A percentile compares a stretch with the other conserved stretches of the same genome.
These are phyloP conservation scores for Brassica balearica DNA, from an alignment of 441 rosid species.

Conservation along the genomic window DNA sequence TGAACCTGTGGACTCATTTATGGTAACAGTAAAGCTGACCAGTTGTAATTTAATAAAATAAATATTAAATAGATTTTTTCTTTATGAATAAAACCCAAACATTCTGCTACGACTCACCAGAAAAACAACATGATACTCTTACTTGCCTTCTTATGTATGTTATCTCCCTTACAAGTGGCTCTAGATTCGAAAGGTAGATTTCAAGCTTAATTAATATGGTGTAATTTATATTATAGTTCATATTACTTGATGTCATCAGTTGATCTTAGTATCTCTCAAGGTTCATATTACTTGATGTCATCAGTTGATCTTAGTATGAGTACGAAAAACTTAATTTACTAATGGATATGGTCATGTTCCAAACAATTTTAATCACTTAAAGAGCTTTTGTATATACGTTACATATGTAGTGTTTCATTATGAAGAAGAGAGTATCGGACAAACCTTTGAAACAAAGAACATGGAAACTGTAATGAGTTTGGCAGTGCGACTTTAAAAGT, in stretches of 20 bases:
- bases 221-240: background rate
- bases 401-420: background rate
- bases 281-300: background rate
- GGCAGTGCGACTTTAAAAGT: constrained; percentile 17
- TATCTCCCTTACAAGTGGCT: constrained; percentile 6
- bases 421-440: constrained; percentile 6
- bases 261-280: too few species aligned
- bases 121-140: background rate
- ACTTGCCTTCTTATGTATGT: background rate
- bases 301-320: background rate
- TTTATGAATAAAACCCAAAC: constrained; percentile 36
- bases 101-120: constrained; percentile 21
- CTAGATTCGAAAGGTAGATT: background rate
- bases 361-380: background rate
- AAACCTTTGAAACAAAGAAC: constrained; percentile 35
- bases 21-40: constrained; percentile 40
- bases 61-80: constrained; percentile 22
- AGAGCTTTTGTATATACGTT: constrained; percentile 5
- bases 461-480: constrained; percentile 25
- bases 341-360: background rate
- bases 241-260: background rate
- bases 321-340: background rate
- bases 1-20: constrained; percentile 45
- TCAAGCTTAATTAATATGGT: background rate
- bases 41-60: constrained; percentile 25